Base-by-base conservation (phyloP, 2,329 filamentous ascomycete genomes). In the Alternaria ethzedia region DNA sequence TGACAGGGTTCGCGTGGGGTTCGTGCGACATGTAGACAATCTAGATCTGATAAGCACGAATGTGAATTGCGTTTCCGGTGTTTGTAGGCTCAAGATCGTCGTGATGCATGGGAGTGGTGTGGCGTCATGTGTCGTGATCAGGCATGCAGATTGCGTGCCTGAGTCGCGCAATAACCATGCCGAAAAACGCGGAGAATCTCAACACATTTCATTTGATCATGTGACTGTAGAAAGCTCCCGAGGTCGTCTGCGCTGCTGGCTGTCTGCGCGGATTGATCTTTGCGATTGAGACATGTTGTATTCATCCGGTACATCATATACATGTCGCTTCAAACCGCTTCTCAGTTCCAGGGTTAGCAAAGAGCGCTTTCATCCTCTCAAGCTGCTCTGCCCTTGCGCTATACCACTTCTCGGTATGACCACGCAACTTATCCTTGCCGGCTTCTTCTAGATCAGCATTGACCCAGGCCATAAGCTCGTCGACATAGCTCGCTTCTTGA, bases 401-500 rank as follows among this genome's bases (percentile, higher is more conserved):
- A 32, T 77, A 70, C 79, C 80, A 83, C 54, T 59, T 63, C 21
- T 72, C 61, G 5, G 76, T 76, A 70, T 83, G 81, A 1, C 79
- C 80, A 21, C 57, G 28, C 57, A 82, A 66, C 26, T 21, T 61
- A 20, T 47, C 49, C 46, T 54, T 47, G 2, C 74, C 75, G 12
- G 43, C 43, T 23, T 61, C 57, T 21, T 56, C 63, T 46, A 77
- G 61, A 43, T 79, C 72, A 6, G 32, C 28, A 64, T 83, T 83
- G 7, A 82, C 75, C 76, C 80, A 80, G 13, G 60, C 71, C 11
- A 82, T 62, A 44, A 84, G 65, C 50, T 81, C 78, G 51, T 78
- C 58, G 20, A 82, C 81, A 76, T 83, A 82, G 21, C 74, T 76
- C 25, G 75, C 71, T 63, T 83, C 80, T 15, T 72, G 69, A 7